Base-by-base conservation (phyloP, 2,329 filamentous ascomycete species). In the Sporothrix protearum region DNA sequence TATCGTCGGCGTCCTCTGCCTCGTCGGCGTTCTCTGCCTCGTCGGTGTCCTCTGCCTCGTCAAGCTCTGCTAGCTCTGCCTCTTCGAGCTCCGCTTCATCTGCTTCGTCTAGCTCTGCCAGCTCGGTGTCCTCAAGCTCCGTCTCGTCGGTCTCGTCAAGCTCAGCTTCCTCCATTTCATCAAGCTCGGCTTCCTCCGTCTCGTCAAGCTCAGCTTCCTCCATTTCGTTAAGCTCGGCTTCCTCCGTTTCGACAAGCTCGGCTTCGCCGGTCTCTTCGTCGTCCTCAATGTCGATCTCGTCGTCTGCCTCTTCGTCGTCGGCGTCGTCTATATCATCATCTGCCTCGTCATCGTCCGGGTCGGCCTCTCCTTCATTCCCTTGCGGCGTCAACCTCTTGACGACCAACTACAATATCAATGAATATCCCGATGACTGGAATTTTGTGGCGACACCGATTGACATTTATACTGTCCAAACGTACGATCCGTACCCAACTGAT, bases 31-130 rank as follows among this genome's bases (percentile, higher is more conserved):
- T 45, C 22, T 66, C 39, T 33, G 61, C 19, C 45, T 66, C 39
- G 36, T 42, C 8, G 61, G 42, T 10, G n/a, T n/a, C n/a, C n/a
- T n/a, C n/a, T n/a, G n/a, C n/a, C 33, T 47, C 45, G 5, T 47
- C 45, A 16, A 16, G 12, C 4, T 47, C 45, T 16, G 45, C 45
- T 12, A 16, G 12, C 19, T 47, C 45, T 5, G 12, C 45, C 12
- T 14, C 45, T 12, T 45, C 36, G 25, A 19, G n/a, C 25, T 39
- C 16, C 19, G 42, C 61, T 47, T 42, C n/a, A 22, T 66, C 36
- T 39, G 61, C 3, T 4, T 66, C 16, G 12, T 33, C 39, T 94
- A 94, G 0, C 90, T 89, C 73, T 79, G 45, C 19, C 45, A 19
- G 45, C 45, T 47, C 45, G 5, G 45, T 47, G 9, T 47, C 45